Percentiles rank a stretch among this genome's conserved stretches.
phyloP scores from a whole-genome alignment of 1,284 basidiomycete genomes.

The Tetrapyrgos nigripes region DNA sequence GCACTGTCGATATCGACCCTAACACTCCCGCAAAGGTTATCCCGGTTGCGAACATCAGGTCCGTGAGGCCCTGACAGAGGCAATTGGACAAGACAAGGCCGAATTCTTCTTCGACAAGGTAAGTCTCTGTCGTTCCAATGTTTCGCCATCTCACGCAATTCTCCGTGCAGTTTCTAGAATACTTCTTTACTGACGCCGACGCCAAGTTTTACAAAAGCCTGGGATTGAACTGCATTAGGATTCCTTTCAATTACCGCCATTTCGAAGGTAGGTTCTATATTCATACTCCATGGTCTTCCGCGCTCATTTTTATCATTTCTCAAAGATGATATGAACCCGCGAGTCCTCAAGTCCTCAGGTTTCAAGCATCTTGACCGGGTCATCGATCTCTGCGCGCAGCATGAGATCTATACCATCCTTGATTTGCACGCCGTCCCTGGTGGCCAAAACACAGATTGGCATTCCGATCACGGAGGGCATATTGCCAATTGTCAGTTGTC shows the following conservation, averaged over 20 bases:
- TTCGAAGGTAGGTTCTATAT: constrained; percentile 55
- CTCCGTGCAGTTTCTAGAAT: constrained; percentile 63
- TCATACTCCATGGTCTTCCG: background rate
- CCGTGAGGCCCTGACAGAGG: constrained; percentile 67
- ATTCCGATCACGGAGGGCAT: constrained; percentile 58
- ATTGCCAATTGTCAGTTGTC: constrained; percentile 49
- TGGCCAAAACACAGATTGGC: constrained; percentile 64
- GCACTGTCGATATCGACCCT: background rate
- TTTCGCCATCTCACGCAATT: too few relatives aligned
- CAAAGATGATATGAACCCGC: constrained; percentile 68
- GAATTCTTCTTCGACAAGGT: constrained; percentile 83
- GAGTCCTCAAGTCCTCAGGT: constrained; percentile 61
- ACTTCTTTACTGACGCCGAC: constrained; percentile 78
- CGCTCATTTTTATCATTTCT: background rate
- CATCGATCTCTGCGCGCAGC: constrained; percentile 52
- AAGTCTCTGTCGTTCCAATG: background rate
- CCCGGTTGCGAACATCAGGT: constrained; percentile 72
- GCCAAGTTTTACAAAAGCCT: constrained; percentile 73
- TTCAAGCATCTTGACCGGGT: constrained; percentile 66
- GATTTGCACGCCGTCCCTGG: constrained; percentile 62
- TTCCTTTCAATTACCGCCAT: constrained; percentile 72
- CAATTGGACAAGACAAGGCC: constrained; percentile 70
- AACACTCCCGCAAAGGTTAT: constrained; percentile 43
- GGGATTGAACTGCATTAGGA: constrained; percentile 75
- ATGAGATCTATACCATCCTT: constrained; percentile 65